phyloP scores from a whole-genome alignment of 2,329 filamentous ascomycete species.

The Colletotrichum liaoningense region DNA sequence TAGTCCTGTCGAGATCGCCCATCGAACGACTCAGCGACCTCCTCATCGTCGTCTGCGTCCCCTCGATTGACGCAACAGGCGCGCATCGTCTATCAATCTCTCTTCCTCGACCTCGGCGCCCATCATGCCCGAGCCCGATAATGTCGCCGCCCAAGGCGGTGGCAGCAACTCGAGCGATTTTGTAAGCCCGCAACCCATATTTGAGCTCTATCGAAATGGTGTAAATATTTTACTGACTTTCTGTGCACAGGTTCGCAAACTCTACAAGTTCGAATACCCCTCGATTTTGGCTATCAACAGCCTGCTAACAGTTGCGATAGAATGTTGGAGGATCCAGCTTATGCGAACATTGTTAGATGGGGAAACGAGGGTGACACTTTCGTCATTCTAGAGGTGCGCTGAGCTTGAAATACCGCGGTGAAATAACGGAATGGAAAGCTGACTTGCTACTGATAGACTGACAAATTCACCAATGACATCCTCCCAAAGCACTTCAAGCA shows the following conservation, averaged over 20 bases:
- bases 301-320: conserved; percentile 60
- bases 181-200: conserved; percentile 67
- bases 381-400: conserved; percentile 90
- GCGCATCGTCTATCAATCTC: neutral
- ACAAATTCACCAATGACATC: conserved; percentile 97
- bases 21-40: neutral
- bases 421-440: neutral
- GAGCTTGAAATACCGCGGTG: neutral
- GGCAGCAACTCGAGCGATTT: conserved; percentile 94
- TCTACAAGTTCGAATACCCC: conserved; percentile 84
- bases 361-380: conserved; percentile 95
- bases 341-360: conserved; percentile 94
- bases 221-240: conserved; percentile 42
- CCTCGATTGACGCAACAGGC: neutral
- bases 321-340: conserved; percentile 96
- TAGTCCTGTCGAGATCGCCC: neutral
- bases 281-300: conserved; percentile 27
- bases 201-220: conserved; percentile 22
- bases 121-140: conserved; percentile 50
- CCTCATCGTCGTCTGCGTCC: neutral
- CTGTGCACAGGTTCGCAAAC: conserved; percentile 83
- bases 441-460: conserved; percentile 71
- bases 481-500: conserved; percentile 99
- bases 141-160: conserved; percentile 54
- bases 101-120: conserved; percentile 25